Evolutionary conservation across 441 rosid species (phyloP), one percentile per base, ranked within the genome.

Genomic region (Cnidoscolus chayamansa): DNA sequence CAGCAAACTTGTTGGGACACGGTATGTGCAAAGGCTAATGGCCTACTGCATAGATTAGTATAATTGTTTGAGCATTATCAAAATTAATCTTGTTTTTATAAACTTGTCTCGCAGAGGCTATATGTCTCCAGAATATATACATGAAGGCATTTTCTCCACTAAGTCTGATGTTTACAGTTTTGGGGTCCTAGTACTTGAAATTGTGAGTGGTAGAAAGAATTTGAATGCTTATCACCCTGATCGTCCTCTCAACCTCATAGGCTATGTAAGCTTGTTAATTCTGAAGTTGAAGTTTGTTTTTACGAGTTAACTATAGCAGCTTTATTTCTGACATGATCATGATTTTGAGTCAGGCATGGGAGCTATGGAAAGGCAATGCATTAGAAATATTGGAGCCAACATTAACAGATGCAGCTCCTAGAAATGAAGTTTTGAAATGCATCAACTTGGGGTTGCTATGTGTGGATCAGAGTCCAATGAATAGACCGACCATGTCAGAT

Each of bases 401-500:
- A 32, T 15, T 77, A 47, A 48, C 16, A 10, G 50, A 77, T 17
- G 72, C 72, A 1, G 68, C 8, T 45, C 13, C 48, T 19, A 37
- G 66, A 47, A 64, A 77, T 3, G 65, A 43, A 60, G 72, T 66
- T 12, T 17, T 66, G 69, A 67, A 68, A 47, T 77, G 80, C 72
- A 77, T 77, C 11, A 67, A 77, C 13, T 48, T 77, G n/a, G 80
- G 64, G 10, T 54, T 77, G 72, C 68, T 76, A 1, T 76, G 79
- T 47, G 72, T 68, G 6, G 76, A 73, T 9, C 56, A 73, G 15
- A 73, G 68, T 58, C 68, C 72, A n/a, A 0, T 7, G 4, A 76
- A 77, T n/a, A 72, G 79, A 20, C 79, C 76, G 0, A 51, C 57
- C 1, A 77, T 77, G 79, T 72, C 79, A 1, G 65, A 53, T 60